A percentile compares a stretch with the other conserved stretches of the same genome.
Conservation (phyloP, 2,329 filamentous ascomycete species). For the Epichloe gansuensis region DNA sequence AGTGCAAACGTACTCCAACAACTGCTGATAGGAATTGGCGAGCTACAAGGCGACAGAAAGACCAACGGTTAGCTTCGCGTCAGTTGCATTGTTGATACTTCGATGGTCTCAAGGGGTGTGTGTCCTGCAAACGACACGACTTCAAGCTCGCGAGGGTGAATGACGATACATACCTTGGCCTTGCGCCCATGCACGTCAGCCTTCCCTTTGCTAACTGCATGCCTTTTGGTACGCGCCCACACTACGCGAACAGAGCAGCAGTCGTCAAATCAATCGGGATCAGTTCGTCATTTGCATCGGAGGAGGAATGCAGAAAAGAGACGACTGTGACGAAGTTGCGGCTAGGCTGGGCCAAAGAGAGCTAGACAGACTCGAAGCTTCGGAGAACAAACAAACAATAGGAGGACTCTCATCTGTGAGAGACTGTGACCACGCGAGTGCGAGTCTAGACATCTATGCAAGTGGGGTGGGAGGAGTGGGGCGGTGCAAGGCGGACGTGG, state of each 20-base stretch:
- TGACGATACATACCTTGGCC: conserved; percentile 40
- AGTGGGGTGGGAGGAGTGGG: too few species aligned
- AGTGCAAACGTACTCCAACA: conserved; percentile 63
- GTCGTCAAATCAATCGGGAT: background rate
- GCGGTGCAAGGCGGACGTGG: background rate
- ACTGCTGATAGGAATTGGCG: conserved; percentile 89
- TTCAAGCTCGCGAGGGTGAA: too few species aligned
- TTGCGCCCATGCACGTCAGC: conserved; percentile 48
- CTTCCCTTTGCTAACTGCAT: conserved; percentile 44
- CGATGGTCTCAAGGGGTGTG: background rate
- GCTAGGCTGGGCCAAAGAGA: background rate
- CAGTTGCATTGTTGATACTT: background rate
- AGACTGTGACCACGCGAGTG: too few species aligned
- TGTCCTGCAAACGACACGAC: too few species aligned
- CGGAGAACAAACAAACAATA: too few species aligned
- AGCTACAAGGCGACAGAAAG: conserved; percentile 43
- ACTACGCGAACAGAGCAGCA: conserved; percentile 3
- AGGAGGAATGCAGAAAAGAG: background rate
- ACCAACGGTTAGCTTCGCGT: background rate
- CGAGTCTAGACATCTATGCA: too few species aligned
- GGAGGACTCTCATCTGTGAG: too few species aligned
- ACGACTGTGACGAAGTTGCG: background rate
- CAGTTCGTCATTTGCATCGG: background rate
- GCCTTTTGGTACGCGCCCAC: conserved; percentile 23
- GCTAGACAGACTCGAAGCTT: too few species aligned